Evolutionary conservation across 345 rosid genomes (phyloP), one percentile per base, ranked within the genome.

Genomic region (Streptanthus diversifolius): DNA sequence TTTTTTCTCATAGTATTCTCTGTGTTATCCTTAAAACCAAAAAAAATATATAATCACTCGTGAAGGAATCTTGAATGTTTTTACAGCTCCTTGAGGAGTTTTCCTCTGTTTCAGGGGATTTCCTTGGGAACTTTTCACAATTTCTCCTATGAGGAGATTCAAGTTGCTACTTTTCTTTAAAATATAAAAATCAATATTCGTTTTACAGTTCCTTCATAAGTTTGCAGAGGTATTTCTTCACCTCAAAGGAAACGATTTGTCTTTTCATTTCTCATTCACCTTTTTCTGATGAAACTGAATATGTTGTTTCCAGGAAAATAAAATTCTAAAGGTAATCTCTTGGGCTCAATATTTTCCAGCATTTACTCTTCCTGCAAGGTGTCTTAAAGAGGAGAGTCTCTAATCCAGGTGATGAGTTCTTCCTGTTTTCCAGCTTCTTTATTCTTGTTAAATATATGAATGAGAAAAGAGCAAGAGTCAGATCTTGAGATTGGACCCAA

Each of bases 161-260:
- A 71, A 39, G 39, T 77, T 64, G 61, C 21, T 56, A 35, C 66
- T 24, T 69, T 69, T 51, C 21, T 33, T 63, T 13, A 24, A 43
- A 35, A 24, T 41, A 7, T 4, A 21, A 63, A 49, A 56, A 55
- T 37, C 63, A 65, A 48, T 57, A 58, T 47, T 58, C 76, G 24
- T 57, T 71, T 77, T 33, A 8, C 49, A 63, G 67, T 77, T 39
- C 54, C 80, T 77, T 77, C 41, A 64, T 8, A 64, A 57, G 68
- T 56, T 64, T 56, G 76, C 72, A 71, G 76, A 71, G 48, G 76
- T 71, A 70, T 77, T 49, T 77, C 76, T 77, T 77, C 76, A 65
- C 65, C 76, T 71, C 72, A 77, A 77, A 77, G 80, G 3, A 49
- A 77, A 77, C 72, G 5, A 57, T 64, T 40, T 71, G 14, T 65